Conservation (phyloP, 2,329 filamentous ascomycete species). For the Orbilia ellipsospora region DNA sequence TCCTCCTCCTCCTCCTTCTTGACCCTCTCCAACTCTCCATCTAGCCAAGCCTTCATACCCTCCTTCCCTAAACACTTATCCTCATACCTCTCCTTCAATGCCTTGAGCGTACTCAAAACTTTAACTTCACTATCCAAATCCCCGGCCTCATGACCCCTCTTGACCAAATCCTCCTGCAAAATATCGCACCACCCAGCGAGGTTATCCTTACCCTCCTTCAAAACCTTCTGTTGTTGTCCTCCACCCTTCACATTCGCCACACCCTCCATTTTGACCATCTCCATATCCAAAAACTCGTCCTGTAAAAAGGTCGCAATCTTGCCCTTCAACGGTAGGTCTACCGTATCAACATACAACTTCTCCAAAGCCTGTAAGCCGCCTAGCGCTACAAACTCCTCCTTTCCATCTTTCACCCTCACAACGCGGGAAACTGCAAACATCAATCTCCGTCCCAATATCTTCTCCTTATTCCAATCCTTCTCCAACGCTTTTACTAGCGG, state of each 20-base stretch:
- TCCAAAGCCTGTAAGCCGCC: conserved; percentile 69
- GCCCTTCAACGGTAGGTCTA: conserved; percentile 68
- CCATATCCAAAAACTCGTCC: conserved; percentile 75
- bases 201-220: conserved; percentile 18
- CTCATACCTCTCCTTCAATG: conserved; percentile 38
- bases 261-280: conserved; percentile 65
- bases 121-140: conserved; percentile 43
- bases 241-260: conserved; percentile 10
- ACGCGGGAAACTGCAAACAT: conserved; percentile 68
- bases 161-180: conserved; percentile 35
- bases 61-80: conserved; percentile 20
- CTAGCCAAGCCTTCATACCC: conserved; percentile 27
- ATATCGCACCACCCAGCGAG: conserved; percentile 45
- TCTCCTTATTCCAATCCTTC: conserved; percentile 51
- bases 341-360: conserved; percentile 66
- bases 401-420: conserved; percentile 68
- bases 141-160: conserved; percentile 7
- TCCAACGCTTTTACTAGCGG: conserved; percentile 54
- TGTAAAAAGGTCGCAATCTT: conserved; percentile 71
- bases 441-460: conserved; percentile 55
- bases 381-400: conserved; percentile 68
- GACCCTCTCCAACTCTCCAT: conserved; percentile 20
- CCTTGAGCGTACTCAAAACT: conserved; percentile 39
- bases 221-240: conserved; percentile 16
- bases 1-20: conserved; percentile 38